Evolutionary conservation across 306 rosid genomes (phyloP).

Genomic region (Cicer bijugum): DNA sequence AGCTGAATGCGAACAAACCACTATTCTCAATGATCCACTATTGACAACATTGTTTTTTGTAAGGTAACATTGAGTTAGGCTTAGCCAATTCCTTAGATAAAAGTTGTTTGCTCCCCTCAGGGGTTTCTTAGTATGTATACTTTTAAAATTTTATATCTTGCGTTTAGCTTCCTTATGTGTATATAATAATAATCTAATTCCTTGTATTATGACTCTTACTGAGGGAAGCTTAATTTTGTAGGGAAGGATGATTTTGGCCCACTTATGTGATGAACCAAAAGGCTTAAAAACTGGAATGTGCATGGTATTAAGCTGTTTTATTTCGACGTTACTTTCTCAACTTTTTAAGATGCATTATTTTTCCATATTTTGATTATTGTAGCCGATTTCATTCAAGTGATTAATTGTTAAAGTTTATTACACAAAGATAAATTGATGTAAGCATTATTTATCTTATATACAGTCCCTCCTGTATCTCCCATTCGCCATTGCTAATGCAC

Average conservation of each 20-base stretch:
- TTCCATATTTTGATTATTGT: background rate
- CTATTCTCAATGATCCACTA: no score
- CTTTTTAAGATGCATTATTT: conserved; percentile 23
- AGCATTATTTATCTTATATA: conserved; percentile 41
- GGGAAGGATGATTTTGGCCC: conserved; percentile 97
- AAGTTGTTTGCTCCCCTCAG: background rate
- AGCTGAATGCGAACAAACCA: no score
- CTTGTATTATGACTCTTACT: conserved; percentile 28
- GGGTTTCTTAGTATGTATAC: background rate
- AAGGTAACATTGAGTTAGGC: background rate
- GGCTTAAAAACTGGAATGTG: conserved; percentile 99
- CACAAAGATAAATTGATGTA: conserved; percentile 33
- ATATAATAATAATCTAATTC: conserved; percentile 20
- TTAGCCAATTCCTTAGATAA: background rate
- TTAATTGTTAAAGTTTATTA: background rate
- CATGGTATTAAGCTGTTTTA: conserved; percentile 68
- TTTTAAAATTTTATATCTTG: conserved; percentile 9
- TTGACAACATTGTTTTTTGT: background rate
- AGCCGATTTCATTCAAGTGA: conserved; percentile 13
- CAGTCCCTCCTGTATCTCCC: conserved; percentile 91
- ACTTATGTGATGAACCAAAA: conserved; percentile 97
- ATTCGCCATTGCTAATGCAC: conserved; percentile 85
- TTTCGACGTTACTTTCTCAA: conserved; percentile 33
- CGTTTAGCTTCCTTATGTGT: conserved; percentile 20
- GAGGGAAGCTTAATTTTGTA: conserved; percentile 58